phyloP scores from a whole-genome alignment of 2,329 filamentous ascomycete species.

The Colletotrichum musicola region DNA sequence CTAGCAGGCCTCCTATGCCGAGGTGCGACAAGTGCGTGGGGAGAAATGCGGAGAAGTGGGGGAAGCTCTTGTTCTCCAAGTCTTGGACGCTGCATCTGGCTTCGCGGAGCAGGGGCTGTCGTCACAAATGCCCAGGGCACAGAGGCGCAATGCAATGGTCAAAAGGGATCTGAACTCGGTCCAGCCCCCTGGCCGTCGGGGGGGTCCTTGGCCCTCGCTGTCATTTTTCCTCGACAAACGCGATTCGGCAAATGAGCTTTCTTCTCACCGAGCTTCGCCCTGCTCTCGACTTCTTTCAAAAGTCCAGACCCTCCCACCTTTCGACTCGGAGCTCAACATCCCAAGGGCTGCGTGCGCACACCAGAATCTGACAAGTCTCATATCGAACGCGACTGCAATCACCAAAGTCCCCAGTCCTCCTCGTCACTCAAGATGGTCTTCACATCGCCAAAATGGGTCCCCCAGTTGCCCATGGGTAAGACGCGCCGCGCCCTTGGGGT shows the following conservation, averaged over 20 bases:
- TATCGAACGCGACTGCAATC: background rate
- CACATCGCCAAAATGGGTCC: constrained; percentile 71
- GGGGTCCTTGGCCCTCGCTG: constrained; percentile 10
- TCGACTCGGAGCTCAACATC: background rate
- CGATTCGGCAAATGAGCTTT: constrained; percentile 10
- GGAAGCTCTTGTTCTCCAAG: constrained; percentile 33
- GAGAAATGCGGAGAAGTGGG: constrained; percentile 38
- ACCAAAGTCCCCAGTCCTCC: no score
- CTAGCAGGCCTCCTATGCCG: constrained; percentile 26
- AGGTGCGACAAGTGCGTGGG: constrained; percentile 31
- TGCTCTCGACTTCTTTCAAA: constrained; percentile 29
- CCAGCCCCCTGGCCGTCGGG: constrained; percentile 21
- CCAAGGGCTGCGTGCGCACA: constrained; percentile 4
- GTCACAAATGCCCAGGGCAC: constrained; percentile 28
- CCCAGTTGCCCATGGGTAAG: constrained; percentile 68
- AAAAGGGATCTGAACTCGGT: constrained; percentile 25
- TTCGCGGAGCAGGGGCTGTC: constrained; percentile 18
- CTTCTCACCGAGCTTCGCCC: constrained; percentile 16
- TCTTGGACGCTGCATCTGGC: constrained; percentile 22
- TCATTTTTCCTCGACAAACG: constrained; percentile 16
- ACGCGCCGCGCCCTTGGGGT: constrained; percentile 17
- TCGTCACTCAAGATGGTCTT: constrained; percentile 62
- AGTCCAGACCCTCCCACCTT: constrained; percentile 15
- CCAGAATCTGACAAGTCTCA: background rate
- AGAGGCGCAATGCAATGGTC: constrained; percentile 31